These are phyloP conservation scores for Sporothrix brunneoviolacea DNA, from an alignment of 2,329 filamentous ascomycete species.

Conservation along the genomic window DNA sequence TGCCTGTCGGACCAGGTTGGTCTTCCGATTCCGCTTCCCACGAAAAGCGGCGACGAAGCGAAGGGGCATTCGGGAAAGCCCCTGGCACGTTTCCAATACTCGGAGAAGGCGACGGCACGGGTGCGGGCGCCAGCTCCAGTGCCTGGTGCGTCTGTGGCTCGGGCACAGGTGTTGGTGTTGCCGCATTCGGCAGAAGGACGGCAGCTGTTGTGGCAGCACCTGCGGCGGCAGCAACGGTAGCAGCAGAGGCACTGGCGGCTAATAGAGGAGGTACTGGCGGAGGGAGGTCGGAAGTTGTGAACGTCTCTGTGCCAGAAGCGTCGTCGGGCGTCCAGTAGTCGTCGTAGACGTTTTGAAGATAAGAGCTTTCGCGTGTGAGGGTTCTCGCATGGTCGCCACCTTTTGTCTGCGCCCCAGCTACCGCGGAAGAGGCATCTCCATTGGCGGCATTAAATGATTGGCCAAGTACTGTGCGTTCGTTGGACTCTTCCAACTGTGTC, in stretches of 20 bases:
- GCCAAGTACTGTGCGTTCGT: not conserved
- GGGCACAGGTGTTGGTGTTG: too few relatives aligned
- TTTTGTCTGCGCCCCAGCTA: not conserved
- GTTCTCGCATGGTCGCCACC: not conserved
- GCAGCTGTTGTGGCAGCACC: not conserved
- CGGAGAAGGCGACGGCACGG: not conserved
- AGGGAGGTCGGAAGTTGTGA: not conserved
- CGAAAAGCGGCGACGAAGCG: conserved; percentile 31
- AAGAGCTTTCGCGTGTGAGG: conserved; percentile 48
- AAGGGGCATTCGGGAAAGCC: not conserved
- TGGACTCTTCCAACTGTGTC: conserved; percentile 9
- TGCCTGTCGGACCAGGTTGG: too few relatives aligned
- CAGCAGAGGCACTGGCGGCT: not conserved
- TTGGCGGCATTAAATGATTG: too few relatives aligned
- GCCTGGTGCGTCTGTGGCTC: not conserved
- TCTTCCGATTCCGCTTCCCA: conserved; percentile 33
- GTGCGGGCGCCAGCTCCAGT: not conserved
- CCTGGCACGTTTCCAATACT: not conserved
- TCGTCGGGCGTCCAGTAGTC: conserved; percentile 56
- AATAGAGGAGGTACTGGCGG: conserved; percentile 2
- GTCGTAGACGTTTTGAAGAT: conserved; percentile 60
- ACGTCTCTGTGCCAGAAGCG: conserved; percentile 16
- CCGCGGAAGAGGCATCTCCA: too few relatives aligned
- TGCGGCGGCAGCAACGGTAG: not conserved
- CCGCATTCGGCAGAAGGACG: too few relatives aligned